A percentile compares a stretch with the other conserved stretches of the same genome.
phyloP scores from a whole-genome alignment of 129 eudicot genomes.

The Calendula officinalis region DNA sequence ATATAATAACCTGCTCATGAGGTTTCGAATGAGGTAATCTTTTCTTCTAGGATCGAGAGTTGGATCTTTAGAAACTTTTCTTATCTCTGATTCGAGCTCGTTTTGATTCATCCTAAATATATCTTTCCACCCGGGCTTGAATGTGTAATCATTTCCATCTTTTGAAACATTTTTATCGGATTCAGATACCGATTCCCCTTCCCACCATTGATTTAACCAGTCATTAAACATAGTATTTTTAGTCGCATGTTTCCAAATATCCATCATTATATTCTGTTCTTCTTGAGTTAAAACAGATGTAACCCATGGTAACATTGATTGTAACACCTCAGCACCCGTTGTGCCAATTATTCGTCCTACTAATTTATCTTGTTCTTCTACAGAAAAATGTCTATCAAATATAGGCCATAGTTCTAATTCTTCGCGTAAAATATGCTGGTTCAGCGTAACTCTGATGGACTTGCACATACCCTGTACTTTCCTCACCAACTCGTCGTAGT shows the following conservation, averaged over 20 bases:
- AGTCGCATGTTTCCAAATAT: slow-evolving; percentile 94
- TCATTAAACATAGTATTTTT: slow-evolving; percentile 97
- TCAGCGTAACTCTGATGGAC: slow-evolving; percentile 88
- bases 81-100: slow-evolving; percentile 97
- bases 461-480: slow-evolving; percentile 98
- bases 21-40: slow-evolving; percentile 92
- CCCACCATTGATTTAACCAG: slow-evolving; percentile 99
- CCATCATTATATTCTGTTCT: slow-evolving; percentile 97
- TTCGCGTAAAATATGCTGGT: slow-evolving; percentile 94
- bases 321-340: slow-evolving; percentile 97
- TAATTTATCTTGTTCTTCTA: slow-evolving; percentile 94
- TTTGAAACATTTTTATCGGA: slow-evolving; percentile 46
- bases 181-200: slow-evolving; percentile 59
- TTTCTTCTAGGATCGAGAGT: slow-evolving; percentile 99
- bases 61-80: slow-evolving; percentile 95
- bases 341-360: slow-evolving; percentile 98
- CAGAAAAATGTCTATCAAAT: slow-evolving; percentile 89
- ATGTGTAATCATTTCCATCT: slow-evolving; percentile 79
- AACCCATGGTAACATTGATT: slow-evolving; percentile 99
- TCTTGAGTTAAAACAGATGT: slow-evolving; percentile 97
- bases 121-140: slow-evolving; percentile 99
- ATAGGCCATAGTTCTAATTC: slow-evolving; percentile 98
- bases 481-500: slow-evolving; percentile 77
- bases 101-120: slow-evolving; percentile 97
- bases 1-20: slow-evolving; percentile 80